These are phyloP conservation scores for Fusarium nelsonii DNA, from an alignment of 2,329 filamentous ascomycete species.

Conservation along the genomic window DNA sequence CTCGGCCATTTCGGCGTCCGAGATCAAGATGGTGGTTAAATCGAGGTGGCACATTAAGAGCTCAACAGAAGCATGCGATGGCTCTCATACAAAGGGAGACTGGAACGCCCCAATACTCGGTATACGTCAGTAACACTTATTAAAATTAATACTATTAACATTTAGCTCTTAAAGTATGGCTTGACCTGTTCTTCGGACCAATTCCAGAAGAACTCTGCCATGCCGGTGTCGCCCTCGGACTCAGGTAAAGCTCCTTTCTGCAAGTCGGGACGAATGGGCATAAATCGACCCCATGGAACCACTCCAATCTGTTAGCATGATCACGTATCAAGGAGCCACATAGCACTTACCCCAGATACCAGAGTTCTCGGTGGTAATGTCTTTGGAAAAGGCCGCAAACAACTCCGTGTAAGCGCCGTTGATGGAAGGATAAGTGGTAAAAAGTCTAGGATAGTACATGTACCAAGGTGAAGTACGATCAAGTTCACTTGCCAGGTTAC, in stretches of 20 bases:
- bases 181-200: slow-evolving; percentile 57
- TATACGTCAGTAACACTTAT: background rate
- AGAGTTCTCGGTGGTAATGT: slow-evolving; percentile 56
- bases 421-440: slow-evolving; percentile 44
- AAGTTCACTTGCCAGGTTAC: slow-evolving; percentile 43
- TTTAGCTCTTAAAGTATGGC: slow-evolving; percentile 30
- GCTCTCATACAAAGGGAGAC: background rate
- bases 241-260: slow-evolving; percentile 48
- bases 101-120: background rate
- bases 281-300: slow-evolving; percentile 54
- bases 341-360: slow-evolving; percentile 49
- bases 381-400: slow-evolving; percentile 59
- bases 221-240: slow-evolving; percentile 55
- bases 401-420: slow-evolving; percentile 63
- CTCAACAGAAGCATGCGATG: too few relatives aligned
- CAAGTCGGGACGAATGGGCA: slow-evolving; percentile 52
- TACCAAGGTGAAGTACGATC: slow-evolving; percentile 44
- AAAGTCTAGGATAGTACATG: slow-evolving; percentile 35
- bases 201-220: slow-evolving; percentile 55
- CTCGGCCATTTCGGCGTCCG: slow-evolving; percentile 44
- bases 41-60: too few relatives aligned
- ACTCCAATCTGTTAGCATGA: slow-evolving; percentile 39
- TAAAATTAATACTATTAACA: background rate
- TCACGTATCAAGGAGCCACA: background rate
- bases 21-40: background rate